phyloP scores from a whole-genome alignment of 148 eudicot genomes.

The Rhododendron vialii region DNA sequence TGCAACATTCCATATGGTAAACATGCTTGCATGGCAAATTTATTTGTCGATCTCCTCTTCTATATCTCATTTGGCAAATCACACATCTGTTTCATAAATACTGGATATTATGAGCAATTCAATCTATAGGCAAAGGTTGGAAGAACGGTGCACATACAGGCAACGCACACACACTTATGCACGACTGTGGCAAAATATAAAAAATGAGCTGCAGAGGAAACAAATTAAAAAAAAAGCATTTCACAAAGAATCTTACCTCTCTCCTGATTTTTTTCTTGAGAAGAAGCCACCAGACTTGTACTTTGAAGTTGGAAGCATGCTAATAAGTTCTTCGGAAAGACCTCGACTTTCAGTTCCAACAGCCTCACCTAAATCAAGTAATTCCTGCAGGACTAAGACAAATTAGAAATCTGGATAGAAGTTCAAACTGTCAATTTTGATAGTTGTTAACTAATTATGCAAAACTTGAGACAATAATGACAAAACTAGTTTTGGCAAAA shows the following conservation, averaged over 20 bases:
- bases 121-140: background rate
- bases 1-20: slow-evolving; percentile 63
- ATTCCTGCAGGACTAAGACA: slow-evolving; percentile 39
- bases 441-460: background rate
- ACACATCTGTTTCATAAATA: slow-evolving; percentile 46
- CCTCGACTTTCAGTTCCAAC: slow-evolving; percentile 74
- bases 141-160: background rate
- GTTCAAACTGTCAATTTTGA: background rate
- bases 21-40: slow-evolving; percentile 70
- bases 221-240: background rate
- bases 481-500: background rate
- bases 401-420: background rate
- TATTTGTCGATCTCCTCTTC: slow-evolving; percentile 65
- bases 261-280: slow-evolving; percentile 52
- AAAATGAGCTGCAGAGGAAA: background rate
- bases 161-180: background rate
- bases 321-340: slow-evolving; percentile 60
- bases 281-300: slow-evolving; percentile 72
- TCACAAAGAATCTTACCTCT: slow-evolving; percentile 38
- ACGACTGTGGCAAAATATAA: background rate
- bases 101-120: background rate
- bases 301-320: slow-evolving; percentile 61
- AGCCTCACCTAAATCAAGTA: slow-evolving; percentile 71
- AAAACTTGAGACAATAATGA: background rate
- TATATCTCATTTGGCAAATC: slow-evolving; percentile 68